Conservation (phyloP, 192 early-diverging fungal species). For the Anaeromyces robustus region DNA sequence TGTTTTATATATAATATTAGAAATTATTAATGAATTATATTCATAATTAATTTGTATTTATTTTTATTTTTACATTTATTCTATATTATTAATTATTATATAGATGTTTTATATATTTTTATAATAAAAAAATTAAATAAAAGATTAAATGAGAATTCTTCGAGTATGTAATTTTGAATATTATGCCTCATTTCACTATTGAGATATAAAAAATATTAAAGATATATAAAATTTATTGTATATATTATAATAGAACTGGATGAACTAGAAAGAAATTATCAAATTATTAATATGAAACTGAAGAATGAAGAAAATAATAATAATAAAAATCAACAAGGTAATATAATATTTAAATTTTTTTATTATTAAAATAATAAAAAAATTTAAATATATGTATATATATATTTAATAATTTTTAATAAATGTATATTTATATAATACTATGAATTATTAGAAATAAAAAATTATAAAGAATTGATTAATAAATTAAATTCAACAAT, state of each 20-base stretch:
- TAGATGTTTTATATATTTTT: background rate
- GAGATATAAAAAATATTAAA: no score
- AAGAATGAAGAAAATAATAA: background rate
- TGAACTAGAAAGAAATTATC: background rate
- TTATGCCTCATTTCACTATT: no score
- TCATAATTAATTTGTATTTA: no score
- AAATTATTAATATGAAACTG: background rate
- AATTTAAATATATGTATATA: no score
- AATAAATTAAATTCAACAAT: background rate
- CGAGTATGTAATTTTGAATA: background rate
- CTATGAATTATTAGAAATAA: background rate
- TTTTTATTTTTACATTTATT: no score
- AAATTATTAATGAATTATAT: no score
- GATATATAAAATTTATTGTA: no score
- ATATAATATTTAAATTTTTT: no score
- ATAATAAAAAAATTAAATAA: background rate
- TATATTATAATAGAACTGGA: background rate
- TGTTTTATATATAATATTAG: background rate
- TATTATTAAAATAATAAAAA: no score
- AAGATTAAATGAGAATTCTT: background rate
- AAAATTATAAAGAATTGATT: background rate
- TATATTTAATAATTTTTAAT: no score
- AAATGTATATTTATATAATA: no score
- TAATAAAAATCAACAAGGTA: no score
- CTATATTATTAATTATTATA: background rate